Base-by-base conservation (phyloP, 495 filamentous ascomycete species). In the Daldinia concentrica region DNA sequence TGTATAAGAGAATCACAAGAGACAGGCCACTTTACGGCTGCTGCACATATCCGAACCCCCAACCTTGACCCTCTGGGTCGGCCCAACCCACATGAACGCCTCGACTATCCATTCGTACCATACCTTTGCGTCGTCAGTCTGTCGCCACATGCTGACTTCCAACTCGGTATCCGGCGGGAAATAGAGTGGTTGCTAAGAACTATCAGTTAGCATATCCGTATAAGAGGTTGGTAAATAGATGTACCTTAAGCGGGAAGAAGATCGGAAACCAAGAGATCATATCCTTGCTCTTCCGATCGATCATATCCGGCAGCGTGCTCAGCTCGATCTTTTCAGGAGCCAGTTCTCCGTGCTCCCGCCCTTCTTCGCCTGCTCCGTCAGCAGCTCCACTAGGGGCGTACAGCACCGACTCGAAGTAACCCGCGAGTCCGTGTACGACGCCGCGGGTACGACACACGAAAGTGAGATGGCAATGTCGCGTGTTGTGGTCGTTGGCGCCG, bases 261-360 rank as follows among this genome's bases (percentile, higher is more conserved):
- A 98, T 98, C 8, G 95, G 95, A 79, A 99, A 99, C 95, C 95
- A 99, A 73, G 92, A 95, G 63, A 97, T 95, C 95, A 98, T 98
- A 70, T 93, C 91, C 72, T 90, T 89, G 81, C 93, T 97, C 86
- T 98, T 98, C 57, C 83, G 84, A 55, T 94, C 92, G 83, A 98
- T 98, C 43, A 90, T 94, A 60, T 96, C 92, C 6, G 96, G 95
- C 78, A 96, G 90, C 17, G 92, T 99, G 67, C 93, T 96, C 43
- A 99, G 81, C 81, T 98, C 95, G 6, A 98, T 86, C 63, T 87
- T 89, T 4, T 75, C 79, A 57, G 71, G 78, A 0, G 51, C 62
- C 2, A 29, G 12, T n/a, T 74, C 71, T 1, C 61, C 58, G 45
- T 78, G 74, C 6, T 77, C 68, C 45, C 15, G 50, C 60, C 19